Percentiles rank a stretch among this genome's conserved stretches.
These are phyloP conservation scores for Ceriops zippeliana DNA, from an alignment of 345 rosid species.

Conservation along the genomic window DNA sequence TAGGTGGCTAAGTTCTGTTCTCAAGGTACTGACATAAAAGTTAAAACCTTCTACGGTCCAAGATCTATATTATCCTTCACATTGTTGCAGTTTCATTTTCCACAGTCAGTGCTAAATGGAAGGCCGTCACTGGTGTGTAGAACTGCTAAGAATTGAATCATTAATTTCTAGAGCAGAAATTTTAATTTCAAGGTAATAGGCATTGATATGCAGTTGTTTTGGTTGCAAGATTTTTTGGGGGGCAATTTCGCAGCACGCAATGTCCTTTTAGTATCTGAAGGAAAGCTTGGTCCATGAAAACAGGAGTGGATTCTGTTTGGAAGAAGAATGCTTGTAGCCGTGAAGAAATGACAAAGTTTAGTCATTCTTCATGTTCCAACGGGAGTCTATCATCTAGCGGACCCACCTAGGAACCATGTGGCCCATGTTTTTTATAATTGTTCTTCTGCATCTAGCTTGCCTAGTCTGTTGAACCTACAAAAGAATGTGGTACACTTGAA, in stretches of 20 bases:
- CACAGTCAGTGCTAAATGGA: conserved; percentile 12
- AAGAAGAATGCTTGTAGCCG: conserved; percentile 7
- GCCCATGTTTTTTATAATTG: not conserved
- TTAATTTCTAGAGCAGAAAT: not conserved
- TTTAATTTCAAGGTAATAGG: not conserved
- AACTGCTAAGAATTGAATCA: conserved; percentile 5
- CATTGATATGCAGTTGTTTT: not conserved
- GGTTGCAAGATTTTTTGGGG: not conserved
- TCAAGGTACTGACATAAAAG: conserved; percentile 15
- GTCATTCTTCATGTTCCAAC: conserved; percentile 9
- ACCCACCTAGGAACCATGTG: conserved; percentile 8
- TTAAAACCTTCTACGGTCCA: conserved; percentile 14
- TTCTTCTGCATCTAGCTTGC: conserved; percentile 7
- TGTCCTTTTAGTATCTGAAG: not conserved
- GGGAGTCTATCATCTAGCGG: conserved; percentile 11
- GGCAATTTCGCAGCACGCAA: no score
- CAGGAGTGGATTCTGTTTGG: conserved; percentile 14
- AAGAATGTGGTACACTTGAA: conserved; percentile 9
- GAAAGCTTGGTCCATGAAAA: conserved; percentile 7
- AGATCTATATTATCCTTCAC: conserved; percentile 9
- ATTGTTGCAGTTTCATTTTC: conserved; percentile 8
- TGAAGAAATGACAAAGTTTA: not conserved
- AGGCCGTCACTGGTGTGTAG: not conserved
- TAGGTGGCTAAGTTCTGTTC: conserved; percentile 15
- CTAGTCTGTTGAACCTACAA: conserved; percentile 10